These are phyloP conservation scores for Claviceps sp. DNA, from an alignment of 2,329 filamentous ascomycete genomes.

Conservation along the genomic window DNA sequence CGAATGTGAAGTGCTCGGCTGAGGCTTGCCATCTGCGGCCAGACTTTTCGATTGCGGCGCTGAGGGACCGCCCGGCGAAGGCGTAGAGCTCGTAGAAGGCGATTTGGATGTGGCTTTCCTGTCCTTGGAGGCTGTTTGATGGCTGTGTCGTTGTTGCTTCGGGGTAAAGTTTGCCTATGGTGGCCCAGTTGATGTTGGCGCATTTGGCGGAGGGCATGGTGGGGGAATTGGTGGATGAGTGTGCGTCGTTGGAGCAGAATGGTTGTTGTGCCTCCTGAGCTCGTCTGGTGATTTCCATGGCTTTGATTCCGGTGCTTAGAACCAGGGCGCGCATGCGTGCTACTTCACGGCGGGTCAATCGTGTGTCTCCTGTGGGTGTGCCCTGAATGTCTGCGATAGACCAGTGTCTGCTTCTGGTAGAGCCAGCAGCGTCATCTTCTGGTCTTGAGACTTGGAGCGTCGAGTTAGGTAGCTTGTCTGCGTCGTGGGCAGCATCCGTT, in stretches of 20 bases:
- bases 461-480: conserved; percentile 24
- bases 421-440: conserved; percentile 11
- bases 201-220: conserved; percentile 5
- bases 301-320: conserved; percentile 78
- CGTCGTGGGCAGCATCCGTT: conserved; percentile 16
- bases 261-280: conserved; percentile 36
- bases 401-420: conserved; percentile 30
- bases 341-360: conserved; percentile 56
- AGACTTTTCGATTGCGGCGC: conserved; percentile 31
- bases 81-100: conserved; percentile 34
- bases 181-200: conserved; percentile 24
- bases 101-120: conserved; percentile 12
- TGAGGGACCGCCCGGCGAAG: conserved; percentile 37
- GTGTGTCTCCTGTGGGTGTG: conserved; percentile 20
- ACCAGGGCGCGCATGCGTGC: conserved; percentile 66
- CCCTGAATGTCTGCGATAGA: conserved; percentile 32
- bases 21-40: conserved; percentile 43
- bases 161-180: conserved; percentile 28
- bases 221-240: conserved; percentile 11
- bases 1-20: conserved; percentile 43
- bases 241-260: conserved; percentile 12
- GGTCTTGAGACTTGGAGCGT: conserved; percentile 15
- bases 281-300: conserved; percentile 61
- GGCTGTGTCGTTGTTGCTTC: conserved; percentile 16
- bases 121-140: conserved; percentile 14